Conservation (phyloP, 345 rosid genomes). For the Rhodamnia argentea region DNA sequence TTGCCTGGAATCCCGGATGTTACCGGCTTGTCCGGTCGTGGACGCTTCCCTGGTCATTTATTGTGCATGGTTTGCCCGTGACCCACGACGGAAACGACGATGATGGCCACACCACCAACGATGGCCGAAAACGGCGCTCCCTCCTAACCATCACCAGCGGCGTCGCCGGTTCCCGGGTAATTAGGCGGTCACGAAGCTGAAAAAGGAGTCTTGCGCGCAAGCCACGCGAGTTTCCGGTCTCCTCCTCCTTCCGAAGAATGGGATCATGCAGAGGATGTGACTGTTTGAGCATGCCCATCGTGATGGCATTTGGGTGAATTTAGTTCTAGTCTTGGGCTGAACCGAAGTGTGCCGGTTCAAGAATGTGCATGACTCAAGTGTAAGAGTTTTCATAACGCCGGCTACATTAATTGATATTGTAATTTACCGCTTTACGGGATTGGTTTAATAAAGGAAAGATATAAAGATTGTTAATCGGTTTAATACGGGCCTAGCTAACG, state of each 20-base stretch:
- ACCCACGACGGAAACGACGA: not conserved
- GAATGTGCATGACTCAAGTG: too few species aligned
- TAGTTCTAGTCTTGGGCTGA: not conserved
- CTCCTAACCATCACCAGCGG: not conserved
- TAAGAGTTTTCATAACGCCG: too few species aligned
- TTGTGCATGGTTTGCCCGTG: not conserved
- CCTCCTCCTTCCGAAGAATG: not conserved
- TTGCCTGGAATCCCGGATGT: not conserved
- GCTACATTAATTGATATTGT: too few species aligned
- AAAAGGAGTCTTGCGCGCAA: not conserved
- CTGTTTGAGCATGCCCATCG: not conserved
- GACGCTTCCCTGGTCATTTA: not conserved
- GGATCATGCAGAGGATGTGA: not conserved
- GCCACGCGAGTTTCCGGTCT: not conserved
- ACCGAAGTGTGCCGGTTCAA: not conserved
- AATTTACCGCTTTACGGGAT: too few species aligned
- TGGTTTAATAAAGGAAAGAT: too few species aligned
- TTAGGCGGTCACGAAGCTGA: not conserved
- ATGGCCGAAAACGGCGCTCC: not conserved
- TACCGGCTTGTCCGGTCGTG: not conserved
- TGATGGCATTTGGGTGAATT: not conserved
- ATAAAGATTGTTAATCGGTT: too few species aligned
- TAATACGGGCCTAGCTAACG: too few species aligned
- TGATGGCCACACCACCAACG: not conserved
- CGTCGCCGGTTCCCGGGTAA: not conserved